Conservation (phyloP, 78 protist species). For the Dictyostelium capitatum region DNA sequence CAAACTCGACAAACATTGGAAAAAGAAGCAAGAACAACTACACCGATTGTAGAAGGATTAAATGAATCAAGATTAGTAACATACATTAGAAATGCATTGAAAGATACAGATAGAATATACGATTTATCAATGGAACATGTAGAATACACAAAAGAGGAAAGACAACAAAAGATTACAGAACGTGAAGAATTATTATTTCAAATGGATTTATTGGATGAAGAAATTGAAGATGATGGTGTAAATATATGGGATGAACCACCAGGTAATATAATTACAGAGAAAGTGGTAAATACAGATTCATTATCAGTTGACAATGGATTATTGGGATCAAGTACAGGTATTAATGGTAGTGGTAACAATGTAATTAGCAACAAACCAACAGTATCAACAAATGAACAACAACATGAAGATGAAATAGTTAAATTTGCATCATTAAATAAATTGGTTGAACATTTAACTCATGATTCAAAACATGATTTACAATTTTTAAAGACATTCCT, state of each 20-base stretch:
- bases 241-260: conserved; percentile 82
- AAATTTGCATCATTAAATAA: conserved; percentile 80
- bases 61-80: conserved; percentile 59
- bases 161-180: conserved; percentile 45
- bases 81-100: conserved; percentile 55
- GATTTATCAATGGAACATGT: conserved; percentile 83
- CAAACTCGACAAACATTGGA: conserved; percentile 57
- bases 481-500: conserved; percentile 82
- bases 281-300: not conserved
- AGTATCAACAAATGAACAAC: conserved; percentile 2
- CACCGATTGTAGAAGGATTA: conserved; percentile 68
- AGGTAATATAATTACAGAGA: conserved; percentile 64
- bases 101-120: conserved; percentile 77
- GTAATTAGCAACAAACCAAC: not conserved
- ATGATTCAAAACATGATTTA: conserved; percentile 75
- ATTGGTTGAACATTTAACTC: conserved; percentile 80
- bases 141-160: conserved; percentile 35
- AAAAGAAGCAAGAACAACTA: conserved; percentile 45
- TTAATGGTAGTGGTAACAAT: not conserved
- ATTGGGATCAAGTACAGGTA: too few relatives aligned
- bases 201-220: conserved; percentile 79
- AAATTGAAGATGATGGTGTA: conserved; percentile 73
- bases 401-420: conserved; percentile 81
- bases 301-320: too few relatives aligned
- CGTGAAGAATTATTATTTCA: conserved; percentile 67